Evolutionary conservation across 2,329 filamentous ascomycete species (phyloP), one percentile per base, ranked within the genome.

Genomic region (Cladosporium sp.): DNA sequence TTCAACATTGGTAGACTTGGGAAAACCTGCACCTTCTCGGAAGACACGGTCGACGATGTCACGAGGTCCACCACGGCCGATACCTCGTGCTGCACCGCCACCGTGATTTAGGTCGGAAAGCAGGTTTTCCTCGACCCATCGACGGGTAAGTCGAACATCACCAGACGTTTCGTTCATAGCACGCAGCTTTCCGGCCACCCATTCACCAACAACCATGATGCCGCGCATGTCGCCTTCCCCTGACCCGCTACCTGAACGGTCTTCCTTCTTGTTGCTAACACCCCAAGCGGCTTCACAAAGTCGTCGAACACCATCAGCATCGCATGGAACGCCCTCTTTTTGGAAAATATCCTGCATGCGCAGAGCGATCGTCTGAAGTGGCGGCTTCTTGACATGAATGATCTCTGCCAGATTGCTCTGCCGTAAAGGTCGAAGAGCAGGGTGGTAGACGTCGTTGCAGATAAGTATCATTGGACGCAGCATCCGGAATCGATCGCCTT

Each of bases 391-490:
- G 34, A 96, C 88, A 68, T 96, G 91, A 20, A 99, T 87, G 37
- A 97, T 86, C 71, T 99, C 94, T 0, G 93, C 94, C 50, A 94
- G 85, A 0, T 91, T 92, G 62, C 77, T 78, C 61, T 93, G 89
- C n/a, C 94, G 85, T 7, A 99, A 78, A 0, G 90, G 91, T 25
- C 91, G 84, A 39, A 99, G 80, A 19, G 92, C 90, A 3, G 93
- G 87, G 65, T 96, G 91, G 68, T 99, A 99, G 1, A 97, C 85
- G 71, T 99, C 95, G 67, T 99, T 99, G 77, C 94, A 99, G 65
- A 99, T 94, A 48, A 99, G 79, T 51, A 99, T 91, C 28, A 99
- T 78, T 0, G 94, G 94, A 45, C 94, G 83, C 74, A 96, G 83
- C 61, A 97, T 82, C 40, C 89, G 84, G 70, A 99, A 99, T 58